A percentile compares a stretch with the other conserved stretches of the same genome.
phyloP scores from a whole-genome alignment of 192 early-diverging fungal genomes.

The Umbelopsis vinacea region DNA sequence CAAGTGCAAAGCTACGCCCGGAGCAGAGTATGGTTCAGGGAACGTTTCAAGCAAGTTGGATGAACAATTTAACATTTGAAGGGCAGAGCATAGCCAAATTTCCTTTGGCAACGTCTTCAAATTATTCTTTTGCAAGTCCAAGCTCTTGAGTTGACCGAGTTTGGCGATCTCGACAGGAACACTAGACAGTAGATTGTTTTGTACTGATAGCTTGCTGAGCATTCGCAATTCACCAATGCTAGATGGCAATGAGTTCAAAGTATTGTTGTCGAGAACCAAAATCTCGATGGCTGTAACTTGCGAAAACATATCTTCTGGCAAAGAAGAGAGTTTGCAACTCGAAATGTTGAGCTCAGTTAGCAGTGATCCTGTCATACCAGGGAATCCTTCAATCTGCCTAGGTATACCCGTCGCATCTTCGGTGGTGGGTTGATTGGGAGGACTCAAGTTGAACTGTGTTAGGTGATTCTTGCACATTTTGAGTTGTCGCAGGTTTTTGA shows the following conservation, averaged over 20 bases:
- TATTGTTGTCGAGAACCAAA: constrained; percentile 72
- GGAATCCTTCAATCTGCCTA: constrained; percentile 13
- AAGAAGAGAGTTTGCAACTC: constrained; percentile 70
- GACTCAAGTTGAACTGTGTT: constrained; percentile 65
- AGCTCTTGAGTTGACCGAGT: constrained; percentile 58
- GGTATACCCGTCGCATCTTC: neutral
- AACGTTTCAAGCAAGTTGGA: constrained; percentile 84
- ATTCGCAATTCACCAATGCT: constrained; percentile 60
- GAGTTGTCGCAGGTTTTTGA: constrained; percentile 57
- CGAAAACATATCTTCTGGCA: constrained; percentile 64
- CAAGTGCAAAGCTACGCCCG: constrained; percentile 50
- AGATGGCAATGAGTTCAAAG: constrained; percentile 66
- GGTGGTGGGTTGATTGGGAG: constrained; percentile 32
- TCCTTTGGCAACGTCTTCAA: constrained; percentile 72
- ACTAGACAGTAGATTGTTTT: constrained; percentile 70
- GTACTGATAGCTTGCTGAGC: constrained; percentile 60
- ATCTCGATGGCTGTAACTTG: constrained; percentile 58
- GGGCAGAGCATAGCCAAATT: constrained; percentile 75
- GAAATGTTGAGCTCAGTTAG: constrained; percentile 61
- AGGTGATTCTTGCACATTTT: constrained; percentile 72
- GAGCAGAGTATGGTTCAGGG: constrained; percentile 64
- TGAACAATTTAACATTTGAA: constrained; percentile 74
- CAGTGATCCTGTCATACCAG: constrained; percentile 26
- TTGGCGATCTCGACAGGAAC: constrained; percentile 73
- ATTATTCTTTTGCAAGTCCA: constrained; percentile 82